Conservation (phyloP, 306 rosid genomes). For the Abrus pulchellus region DNA sequence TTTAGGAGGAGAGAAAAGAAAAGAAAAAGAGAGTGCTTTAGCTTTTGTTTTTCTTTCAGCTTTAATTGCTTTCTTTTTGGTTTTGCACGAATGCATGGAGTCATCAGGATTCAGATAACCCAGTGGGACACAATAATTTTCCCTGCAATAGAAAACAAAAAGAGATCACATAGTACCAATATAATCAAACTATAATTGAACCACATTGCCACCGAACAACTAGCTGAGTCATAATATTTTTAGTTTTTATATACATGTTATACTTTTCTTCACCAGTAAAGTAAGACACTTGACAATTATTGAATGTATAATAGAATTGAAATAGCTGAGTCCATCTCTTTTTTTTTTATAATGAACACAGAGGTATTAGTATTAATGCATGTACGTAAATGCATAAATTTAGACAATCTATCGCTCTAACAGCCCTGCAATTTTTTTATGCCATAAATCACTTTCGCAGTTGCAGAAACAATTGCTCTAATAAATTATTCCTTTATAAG, state of each 20-base stretch:
- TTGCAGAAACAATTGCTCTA: not conserved
- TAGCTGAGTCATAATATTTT: not conserved
- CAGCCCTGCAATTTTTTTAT: not conserved
- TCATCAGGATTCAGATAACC: slow-evolving; percentile 45
- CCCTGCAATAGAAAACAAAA: slow-evolving; percentile 60
- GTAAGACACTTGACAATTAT: too few relatives aligned
- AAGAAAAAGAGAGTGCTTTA: slow-evolving; percentile 50
- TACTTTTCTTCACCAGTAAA: not conserved
- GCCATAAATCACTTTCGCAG: slow-evolving; percentile 2
- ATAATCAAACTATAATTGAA: slow-evolving; percentile 28
- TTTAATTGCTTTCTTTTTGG: slow-evolving; percentile 54
- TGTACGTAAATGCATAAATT: slow-evolving; percentile 4
- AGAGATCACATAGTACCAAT: slow-evolving; percentile 46
- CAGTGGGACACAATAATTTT: slow-evolving; percentile 46
- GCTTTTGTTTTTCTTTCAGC: slow-evolving; percentile 48
- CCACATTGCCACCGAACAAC: slow-evolving; percentile 45
- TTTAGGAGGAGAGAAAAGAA: slow-evolving; percentile 47
- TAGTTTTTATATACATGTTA: not conserved
- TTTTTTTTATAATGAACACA: too few relatives aligned
- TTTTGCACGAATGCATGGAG: slow-evolving; percentile 60
- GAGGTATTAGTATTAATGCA: not conserved
- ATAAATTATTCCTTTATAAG: slow-evolving; percentile 10
- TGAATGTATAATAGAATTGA: not conserved
- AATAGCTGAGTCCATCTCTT: too few relatives aligned
- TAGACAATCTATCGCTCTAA: slow-evolving; percentile 12